phyloP scores from a whole-genome alignment of 2,329 filamentous ascomycete genomes.

The Alternaria incomplexa region DNA sequence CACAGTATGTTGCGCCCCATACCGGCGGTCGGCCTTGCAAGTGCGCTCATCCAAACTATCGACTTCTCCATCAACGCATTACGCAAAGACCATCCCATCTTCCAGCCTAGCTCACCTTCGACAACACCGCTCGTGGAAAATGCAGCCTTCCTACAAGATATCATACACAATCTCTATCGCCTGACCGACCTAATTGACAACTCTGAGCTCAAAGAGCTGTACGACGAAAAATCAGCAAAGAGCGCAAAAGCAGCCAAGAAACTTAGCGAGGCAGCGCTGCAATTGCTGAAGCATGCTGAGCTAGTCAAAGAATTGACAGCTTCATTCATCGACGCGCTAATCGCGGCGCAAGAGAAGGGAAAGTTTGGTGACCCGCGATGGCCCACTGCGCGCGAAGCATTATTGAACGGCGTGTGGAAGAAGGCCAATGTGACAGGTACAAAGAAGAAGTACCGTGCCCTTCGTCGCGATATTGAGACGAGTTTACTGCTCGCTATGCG shows the following conservation, averaged over 20 bases:
- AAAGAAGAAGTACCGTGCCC: slow-evolving; percentile 31
- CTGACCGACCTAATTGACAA: slow-evolving; percentile 27
- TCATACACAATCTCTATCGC: slow-evolving; percentile 31
- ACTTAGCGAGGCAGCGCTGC: slow-evolving; percentile 33
- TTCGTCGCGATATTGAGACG: slow-evolving; percentile 34
- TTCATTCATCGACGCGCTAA: slow-evolving; percentile 28
- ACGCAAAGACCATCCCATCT: slow-evolving; percentile 31
- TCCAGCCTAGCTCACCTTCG: slow-evolving; percentile 20
- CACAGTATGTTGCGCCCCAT: neutral
- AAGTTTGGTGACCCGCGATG: slow-evolving; percentile 29
- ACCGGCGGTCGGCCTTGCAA: slow-evolving; percentile 1
- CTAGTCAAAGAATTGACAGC: slow-evolving; percentile 24
- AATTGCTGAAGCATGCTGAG: slow-evolving; percentile 35
- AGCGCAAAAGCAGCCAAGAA: slow-evolving; percentile 23
- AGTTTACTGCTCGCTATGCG: slow-evolving; percentile 34
- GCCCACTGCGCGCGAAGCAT: slow-evolving; percentile 29
- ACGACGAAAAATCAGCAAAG: slow-evolving; percentile 21
- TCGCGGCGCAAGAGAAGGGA: slow-evolving; percentile 27
- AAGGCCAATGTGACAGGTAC: slow-evolving; percentile 34
- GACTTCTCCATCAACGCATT: slow-evolving; percentile 33
- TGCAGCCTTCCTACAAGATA: slow-evolving; percentile 25
- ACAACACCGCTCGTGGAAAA: slow-evolving; percentile 23
- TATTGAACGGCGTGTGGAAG: slow-evolving; percentile 41
- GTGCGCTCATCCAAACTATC: slow-evolving; percentile 27
- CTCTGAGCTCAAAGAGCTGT: slow-evolving; percentile 25